Evolutionary conservation across 2,329 filamentous ascomycete genomes (phyloP).

Genomic region (Aspergillus sp.): DNA sequence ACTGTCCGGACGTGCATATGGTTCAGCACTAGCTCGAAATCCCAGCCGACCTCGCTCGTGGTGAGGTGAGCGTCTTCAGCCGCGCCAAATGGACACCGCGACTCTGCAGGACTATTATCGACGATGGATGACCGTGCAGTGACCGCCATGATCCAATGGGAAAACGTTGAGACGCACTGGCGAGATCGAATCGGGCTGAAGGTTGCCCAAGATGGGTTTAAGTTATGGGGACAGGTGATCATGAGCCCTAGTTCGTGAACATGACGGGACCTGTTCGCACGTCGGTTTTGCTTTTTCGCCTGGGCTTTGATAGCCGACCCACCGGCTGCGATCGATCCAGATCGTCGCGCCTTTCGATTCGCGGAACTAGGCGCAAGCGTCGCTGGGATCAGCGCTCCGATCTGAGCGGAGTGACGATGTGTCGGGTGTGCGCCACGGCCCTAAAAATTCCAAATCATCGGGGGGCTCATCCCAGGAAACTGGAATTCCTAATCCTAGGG

Average conservation of each 20-base stretch:
- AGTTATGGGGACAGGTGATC: conserved; percentile 17
- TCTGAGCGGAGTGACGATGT: conserved; percentile 16
- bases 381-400: conserved; percentile 17
- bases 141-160: conserved; percentile 1
- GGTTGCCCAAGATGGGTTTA: conserved; percentile 15
- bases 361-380: conserved; percentile 14
- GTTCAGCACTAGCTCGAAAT: conserved; percentile 7
- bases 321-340: conserved; percentile 14
- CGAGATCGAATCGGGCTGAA: conserved; percentile 11
- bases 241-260: conserved; percentile 14
- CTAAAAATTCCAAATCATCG: conserved; percentile 24
- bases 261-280: conserved; percentile 17
- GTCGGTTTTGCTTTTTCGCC: conserved; percentile 8
- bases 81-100: not conserved
- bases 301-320: conserved; percentile 14
- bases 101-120: conserved; percentile 3
- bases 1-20: not conserved
- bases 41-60: conserved; percentile 4
- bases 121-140: conserved; percentile 4
- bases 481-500: conserved; percentile 10
- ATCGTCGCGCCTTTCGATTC: conserved; percentile 11
- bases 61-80: conserved; percentile 6
- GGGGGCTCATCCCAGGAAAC: conserved; percentile 8
- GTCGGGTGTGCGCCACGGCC: conserved; percentile 18
- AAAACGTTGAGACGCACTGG: not conserved